phyloP scores from a whole-genome alignment of 1,284 basidiomycete genomes.

The Exobasidium rhododendri region DNA sequence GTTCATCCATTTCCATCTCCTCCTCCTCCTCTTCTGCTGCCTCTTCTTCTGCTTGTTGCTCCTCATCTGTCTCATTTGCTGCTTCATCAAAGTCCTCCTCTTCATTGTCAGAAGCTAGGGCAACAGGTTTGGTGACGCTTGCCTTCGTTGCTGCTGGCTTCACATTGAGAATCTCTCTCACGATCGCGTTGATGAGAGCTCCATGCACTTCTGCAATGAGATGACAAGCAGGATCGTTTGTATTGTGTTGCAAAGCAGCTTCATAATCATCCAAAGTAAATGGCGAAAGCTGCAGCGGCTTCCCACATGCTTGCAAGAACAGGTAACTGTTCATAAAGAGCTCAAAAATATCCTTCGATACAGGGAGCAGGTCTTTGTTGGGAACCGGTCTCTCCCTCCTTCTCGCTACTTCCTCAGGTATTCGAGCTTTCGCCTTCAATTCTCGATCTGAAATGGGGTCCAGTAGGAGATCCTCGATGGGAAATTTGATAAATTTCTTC shows the following conservation, averaged over 20 bases:
- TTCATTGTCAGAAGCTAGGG: slow-evolving; percentile 14
- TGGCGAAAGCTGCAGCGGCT: slow-evolving; percentile 80
- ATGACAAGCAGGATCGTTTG: slow-evolving; percentile 68
- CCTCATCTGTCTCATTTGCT: slow-evolving; percentile 23
- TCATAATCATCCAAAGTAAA: slow-evolving; percentile 94
- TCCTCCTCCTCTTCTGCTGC: slow-evolving; percentile 29
- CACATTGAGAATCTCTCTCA: slow-evolving; percentile 62
- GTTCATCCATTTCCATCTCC: slow-evolving; percentile 5
- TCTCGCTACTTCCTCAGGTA: slow-evolving; percentile 33
- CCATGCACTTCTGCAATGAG: slow-evolving; percentile 86
- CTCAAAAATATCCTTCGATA: slow-evolving; percentile 67
- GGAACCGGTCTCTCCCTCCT: slow-evolving; percentile 62
- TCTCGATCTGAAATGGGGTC: slow-evolving; percentile 51
- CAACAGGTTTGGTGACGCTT: neutral
- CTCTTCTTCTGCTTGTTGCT: slow-evolving; percentile 15
- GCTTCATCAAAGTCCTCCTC: slow-evolving; percentile 42
- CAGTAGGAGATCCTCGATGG: slow-evolving; percentile 60
- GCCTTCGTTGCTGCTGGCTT: slow-evolving; percentile 1
- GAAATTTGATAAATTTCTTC: slow-evolving; percentile 76
- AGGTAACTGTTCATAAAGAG: slow-evolving; percentile 84
- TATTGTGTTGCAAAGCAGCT: slow-evolving; percentile 74
- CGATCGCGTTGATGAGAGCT: slow-evolving; percentile 77
- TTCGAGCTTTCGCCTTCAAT: slow-evolving; percentile 38
- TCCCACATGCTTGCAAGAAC: slow-evolving; percentile 84
- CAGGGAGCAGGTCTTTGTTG: slow-evolving; percentile 60